Percentiles rank a stretch among this genome's conserved stretches.
Conservation (phyloP, 73 alveolate species). For the Blepharisma japonicum region DNA sequence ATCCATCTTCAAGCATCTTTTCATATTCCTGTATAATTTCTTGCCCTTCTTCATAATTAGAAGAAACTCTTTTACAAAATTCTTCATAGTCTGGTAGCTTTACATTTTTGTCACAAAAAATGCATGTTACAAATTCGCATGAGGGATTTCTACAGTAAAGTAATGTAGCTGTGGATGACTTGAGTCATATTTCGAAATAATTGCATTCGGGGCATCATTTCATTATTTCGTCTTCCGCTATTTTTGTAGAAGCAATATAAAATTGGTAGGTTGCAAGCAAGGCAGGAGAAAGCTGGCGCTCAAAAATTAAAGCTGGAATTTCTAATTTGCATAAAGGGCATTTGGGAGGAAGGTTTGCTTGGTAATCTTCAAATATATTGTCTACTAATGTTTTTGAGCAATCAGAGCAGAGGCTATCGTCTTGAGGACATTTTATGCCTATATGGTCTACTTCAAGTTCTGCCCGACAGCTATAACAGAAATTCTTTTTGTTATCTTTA, state of each 20-base stretch:
- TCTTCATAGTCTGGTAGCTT: not conserved
- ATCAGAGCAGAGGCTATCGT: conserved; percentile 30
- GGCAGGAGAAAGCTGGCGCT: conserved; percentile 21
- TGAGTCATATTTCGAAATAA: conserved; percentile 41
- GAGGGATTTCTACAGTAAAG: conserved; percentile 25
- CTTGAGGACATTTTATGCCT: conserved; percentile 30
- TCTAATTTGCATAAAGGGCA: conserved; percentile 10
- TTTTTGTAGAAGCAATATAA: not conserved
- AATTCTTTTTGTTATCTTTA: no score
- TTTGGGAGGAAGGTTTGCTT: conserved; percentile 26
- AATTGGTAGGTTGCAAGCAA: not conserved
- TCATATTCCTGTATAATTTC: conserved; percentile 9
- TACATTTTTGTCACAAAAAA: conserved; percentile 28
- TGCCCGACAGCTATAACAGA: not conserved
- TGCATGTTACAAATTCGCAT: conserved; percentile 27
- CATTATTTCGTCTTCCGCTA: not conserved
- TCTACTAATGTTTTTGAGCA: not conserved
- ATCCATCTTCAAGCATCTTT: not conserved
- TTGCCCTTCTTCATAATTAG: conserved; percentile 5
- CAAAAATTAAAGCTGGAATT: not conserved
- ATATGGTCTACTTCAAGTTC: not conserved
- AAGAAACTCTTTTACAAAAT: not conserved
- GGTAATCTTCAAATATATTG: conserved; percentile 32
- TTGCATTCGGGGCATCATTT: conserved; percentile 37
- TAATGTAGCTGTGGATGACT: conserved; percentile 14